Conservation (phyloP, 1,139 yeast genomes). For the Yamadazyma sp. region DNA sequence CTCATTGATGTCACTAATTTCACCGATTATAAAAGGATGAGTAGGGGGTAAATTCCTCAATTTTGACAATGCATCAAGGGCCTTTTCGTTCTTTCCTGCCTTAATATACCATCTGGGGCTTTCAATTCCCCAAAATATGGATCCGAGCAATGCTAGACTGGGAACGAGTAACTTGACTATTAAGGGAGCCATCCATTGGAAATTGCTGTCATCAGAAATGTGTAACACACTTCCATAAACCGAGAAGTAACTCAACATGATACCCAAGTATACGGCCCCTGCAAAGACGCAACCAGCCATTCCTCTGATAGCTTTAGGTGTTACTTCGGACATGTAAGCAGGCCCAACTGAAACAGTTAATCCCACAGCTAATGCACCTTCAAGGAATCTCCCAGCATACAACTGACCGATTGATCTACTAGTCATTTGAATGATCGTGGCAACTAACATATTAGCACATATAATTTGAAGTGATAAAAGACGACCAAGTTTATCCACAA, state of each 20-base stretch:
- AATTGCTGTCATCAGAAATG: conserved; percentile 19
- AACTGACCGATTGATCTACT: conserved; percentile 40
- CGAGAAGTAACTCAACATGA: conserved; percentile 47
- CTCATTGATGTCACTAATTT: conserved; percentile 44
- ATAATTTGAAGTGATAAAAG: conserved; percentile 45
- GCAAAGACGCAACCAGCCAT: conserved; percentile 44
- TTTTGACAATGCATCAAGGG: conserved; percentile 33
- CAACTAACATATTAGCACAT: conserved; percentile 39
- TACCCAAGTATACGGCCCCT: conserved; percentile 50
- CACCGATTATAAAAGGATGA: conserved; percentile 48
- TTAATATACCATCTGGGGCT: conserved; percentile 44
- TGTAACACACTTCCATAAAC: conserved; percentile 37
- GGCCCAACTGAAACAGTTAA: conserved; percentile 56
- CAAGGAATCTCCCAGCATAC: conserved; percentile 50
- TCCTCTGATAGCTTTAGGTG: conserved; percentile 49
- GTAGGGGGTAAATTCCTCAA: conserved; percentile 46
- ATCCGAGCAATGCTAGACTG: conserved; percentile 28
- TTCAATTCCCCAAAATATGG: conserved; percentile 27
- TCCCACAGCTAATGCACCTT: conserved; percentile 49
- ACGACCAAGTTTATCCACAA: conserved; percentile 52
- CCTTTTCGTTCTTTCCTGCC: conserved; percentile 28
- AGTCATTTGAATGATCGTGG: conserved; percentile 45
- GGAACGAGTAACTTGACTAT: conserved; percentile 37
- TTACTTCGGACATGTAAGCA: conserved; percentile 46
- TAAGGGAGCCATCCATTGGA: conserved; percentile 33